Base-by-base conservation (phyloP, 164 flowering plant species). In the Annona squamosa region DNA sequence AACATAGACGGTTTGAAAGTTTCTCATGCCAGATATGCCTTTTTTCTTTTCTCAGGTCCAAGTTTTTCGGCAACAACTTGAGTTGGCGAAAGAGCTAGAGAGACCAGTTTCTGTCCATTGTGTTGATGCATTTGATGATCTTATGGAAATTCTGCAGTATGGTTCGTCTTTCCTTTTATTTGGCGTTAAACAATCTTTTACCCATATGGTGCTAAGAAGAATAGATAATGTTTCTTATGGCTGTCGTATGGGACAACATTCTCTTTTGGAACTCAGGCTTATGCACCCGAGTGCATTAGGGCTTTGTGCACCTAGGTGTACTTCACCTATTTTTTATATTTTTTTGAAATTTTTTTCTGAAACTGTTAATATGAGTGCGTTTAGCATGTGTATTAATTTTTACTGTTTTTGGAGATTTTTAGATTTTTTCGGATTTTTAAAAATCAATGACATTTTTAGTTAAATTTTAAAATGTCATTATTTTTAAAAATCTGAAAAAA, bases 41-140 rank as follows among this genome's bases (percentile, higher is more conserved):
- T 26, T 26, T 63, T 64, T 42, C 70, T 44, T 26, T 56, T 70
- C 81, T 65, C 81, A 88, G 89, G 84, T 89, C 72, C 84, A 87
- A 68, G 91, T 90, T 71, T 95, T 87, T 63, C 78, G 77, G 61
- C 84, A 81, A 73, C 99, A 96, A 79, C 96, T 96, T 70, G 85
- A 91, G 78, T 95, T 96, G 19, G 97, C 99, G 59, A 91, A 90
- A 79, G 88, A 86, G 79, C 77, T 96, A 75, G 78, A 86, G 72
- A 86, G 80, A 74, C 99, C 99, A 26, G 98, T 84, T 65, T 93
- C 99, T 19, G 72, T 93, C 4, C 99, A 96, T 69, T 96, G 99
- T 83, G 97, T 96, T 66, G 92, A 91, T 68, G 99, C 99, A 7
- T 96, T 84, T 80, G 98, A 94, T 63, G 97, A 96, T 72, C 95